Base-by-base conservation (phyloP, 345 rosid genomes). In the Mercurialis annua region DNA sequence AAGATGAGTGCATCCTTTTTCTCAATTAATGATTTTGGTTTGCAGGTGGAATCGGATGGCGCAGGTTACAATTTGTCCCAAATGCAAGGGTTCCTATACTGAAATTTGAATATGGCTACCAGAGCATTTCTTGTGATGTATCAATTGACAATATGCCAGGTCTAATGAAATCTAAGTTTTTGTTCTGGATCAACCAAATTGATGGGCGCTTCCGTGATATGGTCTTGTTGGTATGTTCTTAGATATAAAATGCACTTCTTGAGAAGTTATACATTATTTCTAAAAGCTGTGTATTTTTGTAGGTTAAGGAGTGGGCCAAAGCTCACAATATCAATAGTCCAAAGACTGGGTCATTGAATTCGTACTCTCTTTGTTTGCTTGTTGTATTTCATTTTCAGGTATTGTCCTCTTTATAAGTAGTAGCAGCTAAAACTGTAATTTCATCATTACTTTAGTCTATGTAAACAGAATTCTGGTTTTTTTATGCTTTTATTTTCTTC, bases 251-350 rank as follows among this genome's bases (percentile, higher is more conserved):
- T 51, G 34, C 49, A 3, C 43, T 47, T 27, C 46, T 40, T 10
- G 44, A 8, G 71, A 66, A 10, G 27, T 36, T 33, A 53, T 53
- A 27, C 51, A 23, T 47, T 48, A 50, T 10, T 70, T 67, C 60
- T 20, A 67, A 57, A 10, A 16, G 4, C 67, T 59, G 24, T 16
- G 63, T 66, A 42, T 36, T 50, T 71, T 46, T 72, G 52, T 77
- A 92, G 98, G 98, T 93, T 71, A 93, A 90, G 79, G 97, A 90
- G 83, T 93, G 98, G 98, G 97, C 98, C 66, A 90, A 90, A 83
- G 79, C 92, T 67, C 84, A 90, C 59, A 67, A 80, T 48, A 85
- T 93, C 70, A 93, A 90, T 73, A 75, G 90, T 62, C 78, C 98
- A 1, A 93, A 80, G 79, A 10, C 16, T 23, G 94, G 97, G 68